Evolutionary conservation across 2,329 filamentous ascomycete species (phyloP), one percentile per base, ranked within the genome.

Genomic region (Colletotrichum trifolii): DNA sequence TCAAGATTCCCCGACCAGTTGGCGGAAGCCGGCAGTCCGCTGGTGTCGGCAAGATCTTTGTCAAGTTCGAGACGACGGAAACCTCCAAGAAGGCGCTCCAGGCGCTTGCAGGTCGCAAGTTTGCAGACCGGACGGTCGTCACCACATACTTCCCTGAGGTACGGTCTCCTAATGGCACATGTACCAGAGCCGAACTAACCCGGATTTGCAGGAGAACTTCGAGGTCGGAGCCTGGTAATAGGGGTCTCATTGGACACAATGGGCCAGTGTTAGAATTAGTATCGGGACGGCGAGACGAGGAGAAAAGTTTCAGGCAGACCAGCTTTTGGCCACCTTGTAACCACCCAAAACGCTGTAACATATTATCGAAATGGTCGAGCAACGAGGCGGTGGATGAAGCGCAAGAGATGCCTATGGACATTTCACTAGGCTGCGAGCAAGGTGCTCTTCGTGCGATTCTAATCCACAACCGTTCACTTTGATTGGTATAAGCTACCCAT

Each of bases 101-200:
- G 72, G 90, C 93, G n/a, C 83, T 99, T 71, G 96, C 96, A 36
- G 96, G 96, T 50, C 87, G 96, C 69, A 97, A 98, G 77, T 99
- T 99, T 76, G 92, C 94, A 1, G 93, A 98, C 79, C 88, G 96
- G 71, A 99, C 96, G 4, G 96, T 99, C 35, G 94, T 99, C 11
- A 94, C 93, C 3, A 98, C 96, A 4, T 97, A 96, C 80, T 99
- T 97, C 77, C 92, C 94, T 25, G 96, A 98, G 87, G 92, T 93
- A 82, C 78, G 82, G 67, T 46, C 35, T 11, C 15, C 40, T 17
- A 1, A 13, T 17, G 4, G 11, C 34, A 34, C 8, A 55, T 11
- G 15, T 9, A 25, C 6, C 33, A 5, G 13, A 33, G 15, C 38
- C 15, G 4, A 6, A 67, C 77, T 82, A 73, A 83, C 72, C 45